phyloP scores from a whole-genome alignment of 2,329 filamentous ascomycete genomes.

The Alternaria dauci region DNA sequence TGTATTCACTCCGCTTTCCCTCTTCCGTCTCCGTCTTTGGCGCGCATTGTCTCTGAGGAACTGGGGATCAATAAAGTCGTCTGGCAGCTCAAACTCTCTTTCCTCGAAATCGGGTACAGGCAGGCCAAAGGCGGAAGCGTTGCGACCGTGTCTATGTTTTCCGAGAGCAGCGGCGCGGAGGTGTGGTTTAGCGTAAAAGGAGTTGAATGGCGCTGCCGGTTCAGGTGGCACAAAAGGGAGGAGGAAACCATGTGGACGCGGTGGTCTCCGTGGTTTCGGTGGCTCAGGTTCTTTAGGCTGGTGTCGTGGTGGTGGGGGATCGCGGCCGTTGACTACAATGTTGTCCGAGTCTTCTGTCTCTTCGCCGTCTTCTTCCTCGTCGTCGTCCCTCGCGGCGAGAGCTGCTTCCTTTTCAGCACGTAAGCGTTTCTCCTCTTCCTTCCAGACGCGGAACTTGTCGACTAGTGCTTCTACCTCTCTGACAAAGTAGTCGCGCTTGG shows the following conservation, averaged over 20 bases:
- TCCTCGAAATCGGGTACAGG: slow-evolving; percentile 77
- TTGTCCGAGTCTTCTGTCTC: slow-evolving; percentile 49
- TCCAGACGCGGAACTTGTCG: slow-evolving; percentile 88
- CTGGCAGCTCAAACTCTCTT: slow-evolving; percentile 77
- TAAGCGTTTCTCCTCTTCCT: slow-evolving; percentile 84
- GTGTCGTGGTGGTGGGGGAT: slow-evolving; percentile 47
- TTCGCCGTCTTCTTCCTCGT: slow-evolving; percentile 50
- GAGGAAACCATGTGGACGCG: slow-evolving; percentile 44
- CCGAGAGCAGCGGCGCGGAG: slow-evolving; percentile 82
- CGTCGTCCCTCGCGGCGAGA: slow-evolving; percentile 58
- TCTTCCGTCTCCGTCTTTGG: slow-evolving; percentile 67
- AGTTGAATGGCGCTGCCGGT: slow-evolving; percentile 73
- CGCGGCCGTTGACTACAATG: slow-evolving; percentile 20
- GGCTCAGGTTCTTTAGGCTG: slow-evolving; percentile 54
- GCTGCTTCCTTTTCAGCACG: slow-evolving; percentile 78
- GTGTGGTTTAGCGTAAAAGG: slow-evolving; percentile 83
- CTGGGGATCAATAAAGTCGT: slow-evolving; percentile 64
- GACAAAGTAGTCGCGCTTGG: slow-evolving; percentile 85
- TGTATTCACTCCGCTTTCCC: slow-evolving; percentile 53
- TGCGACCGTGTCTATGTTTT: slow-evolving; percentile 73
- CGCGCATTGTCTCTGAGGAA: slow-evolving; percentile 65
- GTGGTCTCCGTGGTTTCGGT: slow-evolving; percentile 43
- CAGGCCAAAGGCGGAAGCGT: slow-evolving; percentile 80
- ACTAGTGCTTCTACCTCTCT: slow-evolving; percentile 81
- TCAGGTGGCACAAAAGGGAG: slow-evolving; percentile 40